Conservation (phyloP, 495 filamentous ascomycete species). For the Trichocladium antarcticum region DNA sequence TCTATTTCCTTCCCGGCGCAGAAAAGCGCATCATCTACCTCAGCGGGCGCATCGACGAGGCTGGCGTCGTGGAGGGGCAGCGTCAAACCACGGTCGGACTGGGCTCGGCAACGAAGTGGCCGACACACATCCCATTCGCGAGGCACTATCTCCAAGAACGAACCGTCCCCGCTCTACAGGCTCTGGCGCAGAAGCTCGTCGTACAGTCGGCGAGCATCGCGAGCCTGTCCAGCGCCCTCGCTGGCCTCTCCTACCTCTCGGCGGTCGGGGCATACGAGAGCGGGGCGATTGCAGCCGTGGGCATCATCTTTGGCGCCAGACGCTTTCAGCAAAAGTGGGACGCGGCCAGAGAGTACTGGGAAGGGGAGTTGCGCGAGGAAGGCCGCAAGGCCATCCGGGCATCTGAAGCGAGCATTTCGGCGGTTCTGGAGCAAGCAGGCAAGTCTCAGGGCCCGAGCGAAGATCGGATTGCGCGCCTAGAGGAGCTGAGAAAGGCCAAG, state of each 20-base stretch:
- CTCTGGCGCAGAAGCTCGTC: constrained; percentile 66
- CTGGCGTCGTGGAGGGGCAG: constrained; percentile 20
- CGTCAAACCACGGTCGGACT: neutral
- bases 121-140: constrained; percentile 44
- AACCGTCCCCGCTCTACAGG: constrained; percentile 65
- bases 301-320: constrained; percentile 59
- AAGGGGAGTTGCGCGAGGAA: constrained; percentile 65
- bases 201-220: constrained; percentile 61
- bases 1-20: constrained; percentile 59
- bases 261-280: constrained; percentile 56
- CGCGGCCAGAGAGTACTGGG: constrained; percentile 54
- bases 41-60: constrained; percentile 66
- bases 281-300: constrained; percentile 67
- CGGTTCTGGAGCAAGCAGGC: constrained; percentile 42
- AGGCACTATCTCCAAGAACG: constrained; percentile 48
- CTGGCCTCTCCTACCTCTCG: constrained; percentile 58
- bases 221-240: constrained; percentile 50
- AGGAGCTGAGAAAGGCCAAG: constrained; percentile 41
- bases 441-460: constrained; percentile 13
- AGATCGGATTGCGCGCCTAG: constrained; percentile 23
- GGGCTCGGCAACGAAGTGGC: constrained; percentile 22
- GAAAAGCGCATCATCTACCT: constrained; percentile 70
- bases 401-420: constrained; percentile 53
- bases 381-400: constrained; percentile 61
- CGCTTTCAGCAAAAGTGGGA: constrained; percentile 77